phyloP scores from a whole-genome alignment of 306 rosid genomes.

The Urtica urens region DNA sequence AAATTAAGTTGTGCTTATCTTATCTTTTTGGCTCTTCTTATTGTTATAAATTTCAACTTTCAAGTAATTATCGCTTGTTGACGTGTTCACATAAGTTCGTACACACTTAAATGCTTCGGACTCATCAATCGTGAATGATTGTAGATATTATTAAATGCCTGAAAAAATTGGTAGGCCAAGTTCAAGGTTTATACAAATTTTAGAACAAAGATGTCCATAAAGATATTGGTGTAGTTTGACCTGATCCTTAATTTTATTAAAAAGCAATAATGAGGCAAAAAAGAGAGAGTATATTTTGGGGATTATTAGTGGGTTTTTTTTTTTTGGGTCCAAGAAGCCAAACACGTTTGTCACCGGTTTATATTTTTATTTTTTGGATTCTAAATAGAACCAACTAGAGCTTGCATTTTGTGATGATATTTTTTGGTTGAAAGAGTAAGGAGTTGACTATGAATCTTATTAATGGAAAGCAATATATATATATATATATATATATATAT shows the following conservation, averaged over 20 bases:
- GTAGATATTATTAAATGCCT: neutral
- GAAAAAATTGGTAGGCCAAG: neutral
- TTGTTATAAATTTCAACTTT: too few species aligned
- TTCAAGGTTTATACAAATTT: too few species aligned
- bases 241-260: too few species aligned
- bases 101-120: neutral
- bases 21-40: conserved; percentile 30
- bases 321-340: conserved; percentile 5
- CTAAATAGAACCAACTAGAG: neutral
- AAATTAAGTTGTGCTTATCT: conserved; percentile 19
- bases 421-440: neutral
- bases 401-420: neutral
- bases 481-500: neutral
- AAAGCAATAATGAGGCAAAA: neutral
- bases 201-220: neutral
- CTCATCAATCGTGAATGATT: neutral
- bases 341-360: conserved; percentile 1
- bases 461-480: neutral
- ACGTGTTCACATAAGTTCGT: neutral
- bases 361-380: neutral
- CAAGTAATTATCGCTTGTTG: conserved; percentile 5
- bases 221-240: too few species aligned
- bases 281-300: neutral
- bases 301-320: neutral
- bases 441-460: neutral